Base-by-base conservation (phyloP, 1,284 basidiomycete genomes). In the Tylopilus sp. region DNA sequence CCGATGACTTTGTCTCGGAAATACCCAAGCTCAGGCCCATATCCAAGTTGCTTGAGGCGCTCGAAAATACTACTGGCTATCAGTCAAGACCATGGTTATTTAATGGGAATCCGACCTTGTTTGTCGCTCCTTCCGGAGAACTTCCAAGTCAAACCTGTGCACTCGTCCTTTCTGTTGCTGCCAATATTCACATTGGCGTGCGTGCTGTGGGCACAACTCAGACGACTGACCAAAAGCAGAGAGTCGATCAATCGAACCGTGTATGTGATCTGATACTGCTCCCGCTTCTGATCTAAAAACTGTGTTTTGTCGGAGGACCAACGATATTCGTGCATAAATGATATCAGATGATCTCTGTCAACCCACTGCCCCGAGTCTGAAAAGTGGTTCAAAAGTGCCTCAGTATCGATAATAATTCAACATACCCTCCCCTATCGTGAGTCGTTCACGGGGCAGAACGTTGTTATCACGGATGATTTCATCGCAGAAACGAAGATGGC, bases 31-130 rank as follows among this genome's bases (percentile, higher is more conserved):
- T 63, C 62, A 7, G 46, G 46, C 1, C 10, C 53, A 42, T 58
- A 66, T 5, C 62, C 64, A 22, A 35, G 53, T 14, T 53, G 29
- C 19, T 19, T 26, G 43, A 63, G 52, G 7, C 50, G 53, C 22
- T 53, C 52, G 13, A 65, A 50, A 15, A 66, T 61, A 26, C 62
- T 65, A 25, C 41, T 10, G 10, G 14, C 9, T 25, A 32, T 37
- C 31, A 20, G n/a, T 43, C 15, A 35, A 25, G 14, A 15, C 2
- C 2, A 33, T 7, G 7, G 5, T 14, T 13, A n/a, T 15, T 6
- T 24, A 41, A 7, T 15, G 36, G 11, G 2, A 53, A 15, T 11
- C 46, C 29, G 19, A 66, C 62, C 43, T 39, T 14, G 39, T 26
- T 32, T 48, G 41, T 32, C 49, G 48, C 28, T 59, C 50, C 20